These are phyloP conservation scores for Capsicum rhomboideum DNA, from an alignment of 257 asterid genomes.

Conservation along the genomic window DNA sequence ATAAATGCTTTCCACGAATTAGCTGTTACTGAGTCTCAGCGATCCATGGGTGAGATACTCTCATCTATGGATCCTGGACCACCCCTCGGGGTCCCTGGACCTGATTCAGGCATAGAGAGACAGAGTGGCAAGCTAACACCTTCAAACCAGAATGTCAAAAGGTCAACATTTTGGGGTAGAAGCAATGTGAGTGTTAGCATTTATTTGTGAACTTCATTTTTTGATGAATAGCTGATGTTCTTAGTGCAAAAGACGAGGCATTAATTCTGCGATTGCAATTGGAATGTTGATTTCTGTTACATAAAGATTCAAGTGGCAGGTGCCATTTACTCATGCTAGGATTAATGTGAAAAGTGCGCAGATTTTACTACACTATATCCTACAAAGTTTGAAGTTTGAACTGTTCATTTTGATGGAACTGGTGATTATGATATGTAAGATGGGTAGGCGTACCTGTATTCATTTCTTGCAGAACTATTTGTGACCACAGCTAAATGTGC, in stretches of 20 bases:
- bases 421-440: not conserved
- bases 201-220: not conserved
- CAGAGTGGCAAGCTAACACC: constrained; percentile 32
- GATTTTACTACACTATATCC: not conserved
- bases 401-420: not conserved
- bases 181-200: constrained; percentile 51
- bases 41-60: constrained; percentile 70
- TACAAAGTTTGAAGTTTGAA: not conserved
- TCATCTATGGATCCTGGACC: constrained; percentile 74
- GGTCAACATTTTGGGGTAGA: constrained; percentile 80
- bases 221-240: not conserved
- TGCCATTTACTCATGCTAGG: not conserved
- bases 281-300: not conserved
- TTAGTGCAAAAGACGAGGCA: not conserved
- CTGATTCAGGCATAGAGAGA: constrained; percentile 48
- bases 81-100: constrained; percentile 47
- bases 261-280: not conserved
- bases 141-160: constrained; percentile 47
- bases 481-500: not conserved
- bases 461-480: not conserved
- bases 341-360: not conserved
- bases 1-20: constrained; percentile 34
- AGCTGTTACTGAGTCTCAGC: constrained; percentile 51
- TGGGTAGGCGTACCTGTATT: not conserved
- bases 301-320: not conserved